Base-by-base conservation (phyloP, 257 asterid species). In the Plantago ovata region DNA sequence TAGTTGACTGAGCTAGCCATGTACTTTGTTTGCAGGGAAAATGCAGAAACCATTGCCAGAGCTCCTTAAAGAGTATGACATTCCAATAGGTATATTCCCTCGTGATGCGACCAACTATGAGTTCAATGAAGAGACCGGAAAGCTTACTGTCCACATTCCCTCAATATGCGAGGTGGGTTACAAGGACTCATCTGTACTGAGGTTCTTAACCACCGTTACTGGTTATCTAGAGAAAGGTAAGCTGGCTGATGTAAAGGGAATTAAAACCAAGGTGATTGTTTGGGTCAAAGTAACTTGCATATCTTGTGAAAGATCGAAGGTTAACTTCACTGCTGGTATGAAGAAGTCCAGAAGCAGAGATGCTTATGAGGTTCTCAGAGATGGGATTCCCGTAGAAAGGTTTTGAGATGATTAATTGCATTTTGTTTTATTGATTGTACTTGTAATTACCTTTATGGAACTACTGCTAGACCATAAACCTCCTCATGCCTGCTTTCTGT, bases 21-120 rank as follows among this genome's bases (percentile, higher is more conserved):
- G 36, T 28, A 28, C 23, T 19, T 60, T 38, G 4, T 13, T 63
- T 69, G 13, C 76, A 84, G 95, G 97, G 21, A 89, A 82, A 63
- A 64, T 79, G 66, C 95, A 89, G 53, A 86, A 78, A 54, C 86
- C 95, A 11, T 62, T 89, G 68, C 54, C 73, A 6, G 95, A 89
- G 38, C 67, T 86, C 42, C 80, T 89, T 24, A 84, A 79, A 76
- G 95, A 89, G 64, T 59, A 84, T 56, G 94, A 82, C 55, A 53
- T 89, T 22, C 77, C 97, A 12, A 48, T 69, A 36, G 97, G 95
- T 10, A 72, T 89, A 68, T 84, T 89, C 69, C 97, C 97, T 9
- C 75, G 84, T 0, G 89, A 86, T 7, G 86, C 81, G 10, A 86
- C 94, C 42, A 82, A 84, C 64, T 89, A 86, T 10, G 97, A 89